Percentiles rank a stretch among this genome's conserved stretches.
Evolutionary conservation across 2,329 filamentous ascomycete species (phyloP).

Genomic region (Colletotrichum falcatum): DNA sequence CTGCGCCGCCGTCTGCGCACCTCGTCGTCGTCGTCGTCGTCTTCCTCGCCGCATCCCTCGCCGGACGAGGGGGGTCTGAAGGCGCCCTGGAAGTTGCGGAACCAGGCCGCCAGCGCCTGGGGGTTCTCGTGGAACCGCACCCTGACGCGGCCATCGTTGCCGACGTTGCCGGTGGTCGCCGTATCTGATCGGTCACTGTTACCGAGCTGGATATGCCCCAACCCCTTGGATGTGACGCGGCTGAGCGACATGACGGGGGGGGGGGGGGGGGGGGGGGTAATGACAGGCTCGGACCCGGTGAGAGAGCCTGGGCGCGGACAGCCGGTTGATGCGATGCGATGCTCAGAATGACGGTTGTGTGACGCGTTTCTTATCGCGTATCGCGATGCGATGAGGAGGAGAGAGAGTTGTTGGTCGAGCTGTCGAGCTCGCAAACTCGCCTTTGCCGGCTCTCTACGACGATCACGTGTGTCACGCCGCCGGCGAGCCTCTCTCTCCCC

Average conservation of each 20-base stretch:
- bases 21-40: background rate
- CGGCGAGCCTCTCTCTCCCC: background rate
- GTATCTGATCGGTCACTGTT: constrained; percentile 43
- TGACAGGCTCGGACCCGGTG: constrained; percentile 6
- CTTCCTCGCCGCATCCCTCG: constrained; percentile 5
- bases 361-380: no score
- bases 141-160: constrained; percentile 48
- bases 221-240: constrained; percentile 46
- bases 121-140: constrained; percentile 49
- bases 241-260: constrained; percentile 45
- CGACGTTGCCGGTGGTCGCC: constrained; percentile 46
- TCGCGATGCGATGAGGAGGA: background rate
- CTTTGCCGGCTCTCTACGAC: constrained; percentile 17
- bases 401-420: background rate
- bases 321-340: background rate
- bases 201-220: constrained; percentile 45
- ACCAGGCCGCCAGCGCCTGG: constrained; percentile 46
- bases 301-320: background rate
- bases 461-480: constrained; percentile 26
- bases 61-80: constrained; percentile 19
- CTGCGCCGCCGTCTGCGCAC: constrained; percentile 23
- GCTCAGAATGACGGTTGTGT: background rate
- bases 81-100: constrained; percentile 42
- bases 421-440: background rate
- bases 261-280: no score